phyloP scores from a whole-genome alignment of 2,329 filamentous ascomycete genomes.

The Ophiostoma piceae region DNA sequence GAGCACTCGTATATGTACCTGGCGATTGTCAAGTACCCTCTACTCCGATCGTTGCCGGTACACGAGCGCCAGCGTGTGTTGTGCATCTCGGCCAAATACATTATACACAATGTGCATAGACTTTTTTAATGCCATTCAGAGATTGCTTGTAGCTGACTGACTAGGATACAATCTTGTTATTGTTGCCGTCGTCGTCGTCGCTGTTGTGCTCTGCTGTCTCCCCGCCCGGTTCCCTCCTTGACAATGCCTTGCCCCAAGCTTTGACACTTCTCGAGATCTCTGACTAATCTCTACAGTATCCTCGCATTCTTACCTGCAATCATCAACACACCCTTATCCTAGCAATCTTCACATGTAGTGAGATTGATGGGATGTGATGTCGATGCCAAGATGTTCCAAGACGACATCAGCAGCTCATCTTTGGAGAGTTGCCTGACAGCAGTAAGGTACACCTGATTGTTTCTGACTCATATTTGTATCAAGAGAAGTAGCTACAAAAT shows the following conservation, averaged over 20 bases:
- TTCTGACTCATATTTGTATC: not conserved
- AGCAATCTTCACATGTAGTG: not conserved
- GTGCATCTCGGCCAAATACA: not conserved
- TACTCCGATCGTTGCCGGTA: not conserved
- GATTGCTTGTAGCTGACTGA: not conserved
- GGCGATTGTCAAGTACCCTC: not conserved
- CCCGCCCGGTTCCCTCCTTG: not conserved
- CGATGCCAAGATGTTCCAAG: not conserved
- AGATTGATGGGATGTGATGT: not conserved
- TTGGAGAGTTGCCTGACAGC: not conserved
- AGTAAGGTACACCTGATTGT: not conserved
- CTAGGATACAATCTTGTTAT: not conserved
- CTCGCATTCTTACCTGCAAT: not conserved
- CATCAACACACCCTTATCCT: not conserved
- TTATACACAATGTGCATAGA: not conserved
- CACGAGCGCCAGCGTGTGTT: not conserved
- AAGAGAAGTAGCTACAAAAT: not conserved
- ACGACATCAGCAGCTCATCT: not conserved
- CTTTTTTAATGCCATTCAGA: not conserved
- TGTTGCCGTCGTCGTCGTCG: not conserved
- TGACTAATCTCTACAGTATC: no score
- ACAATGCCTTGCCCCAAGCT: no score
- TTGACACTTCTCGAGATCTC: no score
- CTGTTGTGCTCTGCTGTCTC: not conserved
- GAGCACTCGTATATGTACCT: not conserved